Evolutionary conservation across 1,139 yeast genomes (phyloP), one percentile per base, ranked within the genome.

Genomic region (Hanseniaspora uvarum): DNA sequence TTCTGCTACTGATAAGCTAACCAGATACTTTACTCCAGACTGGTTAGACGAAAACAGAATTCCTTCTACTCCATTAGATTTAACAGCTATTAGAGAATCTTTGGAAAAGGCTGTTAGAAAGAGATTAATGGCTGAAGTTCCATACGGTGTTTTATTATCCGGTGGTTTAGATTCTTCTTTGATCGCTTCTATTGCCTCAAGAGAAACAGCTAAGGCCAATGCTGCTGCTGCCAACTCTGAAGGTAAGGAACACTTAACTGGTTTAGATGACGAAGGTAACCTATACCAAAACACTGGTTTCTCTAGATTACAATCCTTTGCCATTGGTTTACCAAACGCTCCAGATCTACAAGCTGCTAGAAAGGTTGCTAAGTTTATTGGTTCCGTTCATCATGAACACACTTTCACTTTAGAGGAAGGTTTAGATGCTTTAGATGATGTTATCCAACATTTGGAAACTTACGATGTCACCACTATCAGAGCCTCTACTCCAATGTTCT

Each of bases 41-140:
- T 92, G 99, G 99, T 84, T 95, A 86, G 94, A 88, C 64, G 92
- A 76, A 60, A 61, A 73, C 54, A 76, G 76, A 68, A 75, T 85
- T 59, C 96, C 98, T 60, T 69, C 83, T 46, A 76, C 77, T 57
- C 85, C 81, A 53, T 86, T 83, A 48, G 95, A 89, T 68, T 80
- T 74, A 67, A 79, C 70, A 63, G 65, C 73, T 57, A 78, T 92
- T 59, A 83, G 96, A 70, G 85, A 82, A 65, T 70, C 86, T 51
- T 78, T 92, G 66, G 98, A 92, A 71, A 75, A 84, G 73, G 92
- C 98, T 52, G 98, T 92, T 55, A 85, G 97, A 77, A 94, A 92
- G 84, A 83, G 98, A 77, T 79, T 92, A 66, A 92, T 92, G 98
- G 94, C 97, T 55, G 98, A 92, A 74, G 98, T 92, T 58, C 97